Evolutionary conservation across 2,329 filamentous ascomycete species (phyloP).

Genomic region (Arthroderma sp.): DNA sequence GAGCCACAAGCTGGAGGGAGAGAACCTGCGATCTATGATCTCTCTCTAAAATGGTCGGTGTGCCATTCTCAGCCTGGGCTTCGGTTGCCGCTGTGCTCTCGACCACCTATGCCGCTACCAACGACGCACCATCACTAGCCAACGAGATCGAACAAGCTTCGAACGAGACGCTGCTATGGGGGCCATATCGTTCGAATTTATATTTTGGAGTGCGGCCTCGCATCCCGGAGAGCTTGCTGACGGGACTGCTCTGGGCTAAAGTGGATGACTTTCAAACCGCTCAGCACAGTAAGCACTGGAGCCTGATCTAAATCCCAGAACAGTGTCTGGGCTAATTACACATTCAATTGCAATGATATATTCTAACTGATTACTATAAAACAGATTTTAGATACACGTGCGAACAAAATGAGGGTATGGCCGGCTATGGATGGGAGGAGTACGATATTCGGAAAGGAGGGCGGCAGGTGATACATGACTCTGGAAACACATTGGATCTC

Average conservation of each 20-base stretch:
- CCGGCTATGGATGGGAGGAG: constrained; percentile 94
- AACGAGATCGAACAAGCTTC: constrained; percentile 34
- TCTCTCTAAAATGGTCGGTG: constrained; percentile 8
- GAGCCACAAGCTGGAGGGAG: too few relatives aligned
- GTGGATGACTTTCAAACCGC: constrained; percentile 65
- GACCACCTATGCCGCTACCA: constrained; percentile 7
- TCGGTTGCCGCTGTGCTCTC: constrained; percentile 14
- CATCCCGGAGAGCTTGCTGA: constrained; percentile 65
- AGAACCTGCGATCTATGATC: too few relatives aligned
- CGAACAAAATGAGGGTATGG: constrained; percentile 88
- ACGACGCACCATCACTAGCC: constrained; percentile 23
- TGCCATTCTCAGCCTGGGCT: constrained; percentile 19
- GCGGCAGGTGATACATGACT: constrained; percentile 79
- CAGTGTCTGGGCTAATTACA: too few relatives aligned
- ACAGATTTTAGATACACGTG: constrained; percentile 83
- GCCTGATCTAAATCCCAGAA: background rate
- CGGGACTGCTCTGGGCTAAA: constrained; percentile 78
- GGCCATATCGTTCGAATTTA: constrained; percentile 82
- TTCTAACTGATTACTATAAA: background rate
- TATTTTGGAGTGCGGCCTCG: constrained; percentile 86
- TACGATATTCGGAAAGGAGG: constrained; percentile 85
- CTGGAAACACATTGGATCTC: constrained; percentile 74
- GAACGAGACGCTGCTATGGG: constrained; percentile 88
- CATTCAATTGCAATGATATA: background rate
- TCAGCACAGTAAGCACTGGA: constrained; percentile 52